phyloP scores from a whole-genome alignment of 306 rosid species.

The Cucurbita maxima region DNA sequence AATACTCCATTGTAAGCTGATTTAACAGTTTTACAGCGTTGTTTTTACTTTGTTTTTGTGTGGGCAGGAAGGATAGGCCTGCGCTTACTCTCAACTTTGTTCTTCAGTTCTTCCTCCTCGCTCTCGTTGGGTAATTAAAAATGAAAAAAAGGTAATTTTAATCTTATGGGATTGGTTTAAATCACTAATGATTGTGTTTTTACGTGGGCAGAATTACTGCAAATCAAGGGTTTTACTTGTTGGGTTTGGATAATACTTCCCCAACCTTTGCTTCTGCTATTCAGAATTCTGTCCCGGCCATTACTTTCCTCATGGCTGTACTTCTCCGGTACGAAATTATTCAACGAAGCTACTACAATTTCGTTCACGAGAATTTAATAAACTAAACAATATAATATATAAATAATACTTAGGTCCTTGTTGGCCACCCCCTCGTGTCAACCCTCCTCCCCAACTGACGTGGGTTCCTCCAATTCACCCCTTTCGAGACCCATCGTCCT shows the following conservation, averaged over 20 bases:
- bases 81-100: constrained; percentile 52
- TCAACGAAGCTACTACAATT: too few species aligned
- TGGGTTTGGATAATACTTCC: constrained; percentile 88
- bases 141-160: neutral
- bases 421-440: too few species aligned
- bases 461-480: too few species aligned
- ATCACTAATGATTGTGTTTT: neutral
- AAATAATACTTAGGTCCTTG: too few species aligned
- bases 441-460: too few species aligned
- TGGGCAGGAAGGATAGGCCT: constrained; percentile 83
- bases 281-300: constrained; percentile 96
- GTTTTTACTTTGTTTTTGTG: too few species aligned
- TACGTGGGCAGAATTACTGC: constrained; percentile 63
- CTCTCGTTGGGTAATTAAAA: constrained; percentile 63
- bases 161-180: neutral
- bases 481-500: too few species aligned
- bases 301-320: constrained; percentile 92
- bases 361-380: too few species aligned
- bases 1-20: too few species aligned
- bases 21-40: neutral
- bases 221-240: constrained; percentile 93
- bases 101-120: constrained; percentile 70
- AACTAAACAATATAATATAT: too few species aligned
- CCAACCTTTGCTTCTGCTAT: constrained; percentile 96
- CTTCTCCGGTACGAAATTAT: constrained; percentile 34